Conservation (phyloP, 2,329 filamentous ascomycete genomes). For the Pseudovirgaria hyperparasitica region DNA sequence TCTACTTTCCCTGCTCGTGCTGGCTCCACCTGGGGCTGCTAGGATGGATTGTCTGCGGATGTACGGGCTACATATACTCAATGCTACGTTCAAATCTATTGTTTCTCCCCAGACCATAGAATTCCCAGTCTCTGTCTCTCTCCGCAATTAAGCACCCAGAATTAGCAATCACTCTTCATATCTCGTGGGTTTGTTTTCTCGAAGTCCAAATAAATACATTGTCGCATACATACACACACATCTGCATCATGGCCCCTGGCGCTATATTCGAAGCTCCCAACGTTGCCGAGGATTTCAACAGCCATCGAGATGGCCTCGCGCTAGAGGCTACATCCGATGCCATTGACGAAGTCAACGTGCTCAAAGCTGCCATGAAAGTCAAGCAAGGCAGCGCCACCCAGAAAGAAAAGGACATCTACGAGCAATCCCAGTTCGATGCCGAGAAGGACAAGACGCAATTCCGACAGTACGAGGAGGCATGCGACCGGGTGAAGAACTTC, state of each 20-base stretch:
- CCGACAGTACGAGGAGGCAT: constrained; percentile 71
- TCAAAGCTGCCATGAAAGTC: constrained; percentile 41
- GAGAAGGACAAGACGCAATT: constrained; percentile 70
- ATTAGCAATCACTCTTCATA: too few species aligned
- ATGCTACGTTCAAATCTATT: too few species aligned
- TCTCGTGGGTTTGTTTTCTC: not conserved
- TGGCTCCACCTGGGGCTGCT: too few species aligned
- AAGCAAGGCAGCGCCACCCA: constrained; percentile 33
- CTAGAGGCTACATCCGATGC: constrained; percentile 46
- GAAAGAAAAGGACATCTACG: constrained; percentile 37
- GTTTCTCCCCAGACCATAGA: too few species aligned
- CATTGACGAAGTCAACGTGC: constrained; percentile 47
- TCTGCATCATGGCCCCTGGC: constrained; percentile 33
- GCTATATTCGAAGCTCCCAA: constrained; percentile 30
- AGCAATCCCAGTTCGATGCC: constrained; percentile 54
- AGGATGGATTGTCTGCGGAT: too few species aligned
- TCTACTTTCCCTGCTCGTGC: too few species aligned
- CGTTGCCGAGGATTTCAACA: constrained; percentile 30
- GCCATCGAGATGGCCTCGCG: constrained; percentile 42
- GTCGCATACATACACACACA: too few species aligned
- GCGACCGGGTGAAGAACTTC: constrained; percentile 75
- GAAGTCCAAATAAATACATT: constrained; percentile 1
- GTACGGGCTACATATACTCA: too few species aligned
- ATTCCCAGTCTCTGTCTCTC: too few species aligned
- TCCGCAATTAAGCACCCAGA: too few species aligned